These are phyloP conservation scores for Middelhovenomyces tepae DNA, from an alignment of 805 yeast species.

Conservation along the genomic window DNA sequence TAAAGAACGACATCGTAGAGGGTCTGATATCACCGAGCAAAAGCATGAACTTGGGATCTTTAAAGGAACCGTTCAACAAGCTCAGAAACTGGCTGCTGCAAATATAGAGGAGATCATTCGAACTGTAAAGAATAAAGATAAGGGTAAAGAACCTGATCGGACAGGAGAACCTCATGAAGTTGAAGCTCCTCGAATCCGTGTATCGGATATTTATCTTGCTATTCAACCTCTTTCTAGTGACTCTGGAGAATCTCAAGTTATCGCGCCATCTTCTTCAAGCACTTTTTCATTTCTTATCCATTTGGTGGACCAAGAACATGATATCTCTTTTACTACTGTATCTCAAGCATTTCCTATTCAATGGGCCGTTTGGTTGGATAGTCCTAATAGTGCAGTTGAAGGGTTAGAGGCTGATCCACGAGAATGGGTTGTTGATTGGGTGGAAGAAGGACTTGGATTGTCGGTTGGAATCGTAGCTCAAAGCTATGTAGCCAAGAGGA, in stretches of 20 bases:
- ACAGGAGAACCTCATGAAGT: conserved; percentile 18
- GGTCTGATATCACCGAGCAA: conserved; percentile 24
- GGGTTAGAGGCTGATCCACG: conserved; percentile 60
- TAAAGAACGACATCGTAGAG: conserved; percentile 29
- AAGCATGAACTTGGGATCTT: conserved; percentile 56
- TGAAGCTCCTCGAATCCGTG: conserved; percentile 21
- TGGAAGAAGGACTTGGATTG: conserved; percentile 66
- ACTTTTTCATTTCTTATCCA: conserved; percentile 69
- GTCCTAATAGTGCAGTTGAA: conserved; percentile 23
- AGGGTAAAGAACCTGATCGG: conserved; percentile 24
- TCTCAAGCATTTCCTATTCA: conserved; percentile 85
- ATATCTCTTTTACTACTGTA: conserved; percentile 60
- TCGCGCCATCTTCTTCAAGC: conserved; percentile 31
- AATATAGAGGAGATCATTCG: conserved; percentile 66
- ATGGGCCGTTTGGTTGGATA: conserved; percentile 92
- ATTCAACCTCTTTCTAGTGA: conserved; percentile 51
- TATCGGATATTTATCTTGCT: conserved; percentile 60
- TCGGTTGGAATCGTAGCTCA: conserved; percentile 85
- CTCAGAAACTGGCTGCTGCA: conserved; percentile 81
- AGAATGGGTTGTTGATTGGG: conserved; percentile 76
- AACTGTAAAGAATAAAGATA: conserved; percentile 17
- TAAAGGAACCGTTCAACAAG: conserved; percentile 69
- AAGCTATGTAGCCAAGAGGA: conserved; percentile 79
- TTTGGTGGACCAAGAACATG: conserved; percentile 70
- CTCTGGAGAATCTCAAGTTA: conserved; percentile 19